Evolutionary conservation across 805 yeast genomes (phyloP), one percentile per base, ranked within the genome.

Genomic region (Starmerella stigmatis): DNA sequence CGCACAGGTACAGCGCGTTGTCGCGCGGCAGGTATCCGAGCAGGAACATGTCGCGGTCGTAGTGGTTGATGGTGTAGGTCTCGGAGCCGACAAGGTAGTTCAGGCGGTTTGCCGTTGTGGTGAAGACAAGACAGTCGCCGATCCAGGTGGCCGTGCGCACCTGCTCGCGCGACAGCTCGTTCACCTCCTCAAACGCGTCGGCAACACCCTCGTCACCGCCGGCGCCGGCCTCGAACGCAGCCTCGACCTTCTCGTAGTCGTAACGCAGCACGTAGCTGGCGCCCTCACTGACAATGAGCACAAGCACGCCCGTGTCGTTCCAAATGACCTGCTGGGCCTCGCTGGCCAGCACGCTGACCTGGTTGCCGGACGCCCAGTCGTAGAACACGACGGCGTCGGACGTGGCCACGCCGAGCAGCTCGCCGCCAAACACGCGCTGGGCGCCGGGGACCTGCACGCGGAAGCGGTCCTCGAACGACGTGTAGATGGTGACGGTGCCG

Each of bases 81-180:
- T 86, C 84, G 31, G 94, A 94, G 57, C 98, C 98, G 49, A 92
- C 97, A 51, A 86, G 75, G 63, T 92, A 92, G 66, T 88, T 89
- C 60, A 92, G 72, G 64, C 97, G 78, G 67, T 86, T 85, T 20
- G 94, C 72, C 16, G 78, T 60, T 2, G 96, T 86, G 13, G 96
- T 85, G 69, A 81, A 92, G 44, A 92, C 76, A 63, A 89, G 88
- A 37, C 92, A 96, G 68, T 92, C 97, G 54, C 97, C 98, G 57
- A 88, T 86, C 86, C 96, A 92, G 63, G 79, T 81, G 59, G 96
- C 96, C 23, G 94, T 80, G 49, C 83, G 76, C 30, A 89, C 75
- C 16, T 78, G 67, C 62, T 92, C 99, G 20, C 49, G 44, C 47
- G 75, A 74, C 48, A 86, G 74, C 50, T 94, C 94, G 58, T 80